Conservation (phyloP, 345 rosid species). For the Acer negundo region DNA sequence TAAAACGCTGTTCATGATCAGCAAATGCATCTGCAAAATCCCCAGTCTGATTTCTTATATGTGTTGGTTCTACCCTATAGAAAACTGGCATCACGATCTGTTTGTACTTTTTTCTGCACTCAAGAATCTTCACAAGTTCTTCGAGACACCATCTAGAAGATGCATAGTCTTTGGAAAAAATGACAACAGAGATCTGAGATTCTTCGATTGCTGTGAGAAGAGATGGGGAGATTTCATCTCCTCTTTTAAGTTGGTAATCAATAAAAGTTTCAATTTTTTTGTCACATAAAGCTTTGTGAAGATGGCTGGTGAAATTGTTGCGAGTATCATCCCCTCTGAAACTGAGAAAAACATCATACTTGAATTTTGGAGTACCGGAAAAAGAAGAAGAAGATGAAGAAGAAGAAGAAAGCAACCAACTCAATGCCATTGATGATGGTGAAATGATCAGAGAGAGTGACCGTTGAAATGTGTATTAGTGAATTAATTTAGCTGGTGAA, state of each 20-base stretch:
- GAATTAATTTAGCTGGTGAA: no score
- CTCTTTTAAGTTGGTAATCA: not conserved
- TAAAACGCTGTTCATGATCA: not conserved
- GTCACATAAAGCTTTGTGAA: not conserved
- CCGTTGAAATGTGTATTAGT: no score
- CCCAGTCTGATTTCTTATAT: not conserved
- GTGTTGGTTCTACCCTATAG: not conserved
- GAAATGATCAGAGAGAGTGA: no score
- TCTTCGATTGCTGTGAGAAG: not conserved
- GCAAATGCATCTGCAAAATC: not conserved
- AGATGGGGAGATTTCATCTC: not conserved
- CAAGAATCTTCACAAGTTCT: not conserved
- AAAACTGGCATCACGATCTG: not conserved
- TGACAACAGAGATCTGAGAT: not conserved
- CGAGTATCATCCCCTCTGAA: not conserved
- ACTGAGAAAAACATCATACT: not conserved
- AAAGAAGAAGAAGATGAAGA: not conserved
- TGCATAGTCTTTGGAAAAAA: not conserved
- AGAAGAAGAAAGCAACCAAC: not conserved
- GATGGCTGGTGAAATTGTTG: not conserved
- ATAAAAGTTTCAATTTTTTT: not conserved
- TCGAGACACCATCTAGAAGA: not conserved
- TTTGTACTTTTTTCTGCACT: not conserved
- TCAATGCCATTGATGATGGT: not conserved
- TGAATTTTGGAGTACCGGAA: not conserved